Conservation (phyloP, 441 rosid genomes). For the Breynia disticha region DNA sequence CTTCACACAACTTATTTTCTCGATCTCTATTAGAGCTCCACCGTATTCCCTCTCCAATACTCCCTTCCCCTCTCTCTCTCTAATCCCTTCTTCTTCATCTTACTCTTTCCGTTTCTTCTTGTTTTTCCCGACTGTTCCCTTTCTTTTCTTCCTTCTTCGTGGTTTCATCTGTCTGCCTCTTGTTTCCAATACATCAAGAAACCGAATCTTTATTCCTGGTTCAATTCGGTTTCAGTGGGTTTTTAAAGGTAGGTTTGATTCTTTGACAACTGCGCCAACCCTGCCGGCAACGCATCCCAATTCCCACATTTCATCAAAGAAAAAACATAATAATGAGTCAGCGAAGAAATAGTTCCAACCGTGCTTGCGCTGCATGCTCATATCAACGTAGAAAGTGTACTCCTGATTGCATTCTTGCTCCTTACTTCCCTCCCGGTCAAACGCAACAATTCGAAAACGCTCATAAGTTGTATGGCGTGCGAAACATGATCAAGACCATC, state of each 20-base stretch:
- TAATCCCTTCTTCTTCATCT: too few species aligned
- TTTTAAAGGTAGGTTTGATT: too few species aligned
- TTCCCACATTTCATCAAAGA: slow-evolving; percentile 23
- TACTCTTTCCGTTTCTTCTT: too few species aligned
- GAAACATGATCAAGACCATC: slow-evolving; percentile 81
- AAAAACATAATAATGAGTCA: slow-evolving; percentile 18
- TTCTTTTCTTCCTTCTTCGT: too few species aligned
- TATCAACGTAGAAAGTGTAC: slow-evolving; percentile 91
- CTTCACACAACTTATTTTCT: too few species aligned
- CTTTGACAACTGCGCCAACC: slow-evolving; percentile 30
- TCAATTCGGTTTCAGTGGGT: too few species aligned
- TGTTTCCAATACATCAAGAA: slow-evolving; percentile 15
- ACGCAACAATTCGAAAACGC: slow-evolving; percentile 82
- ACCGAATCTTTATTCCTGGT: too few species aligned
- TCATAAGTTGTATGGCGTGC: slow-evolving; percentile 84
- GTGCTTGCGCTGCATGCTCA: slow-evolving; percentile 96
- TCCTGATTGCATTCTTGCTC: slow-evolving; percentile 89
- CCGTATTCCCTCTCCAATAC: too few species aligned
- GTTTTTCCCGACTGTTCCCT: too few species aligned
- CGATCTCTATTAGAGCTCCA: too few species aligned
- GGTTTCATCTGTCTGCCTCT: too few species aligned
- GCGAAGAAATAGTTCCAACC: slow-evolving; percentile 31
- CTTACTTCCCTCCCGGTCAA: slow-evolving; percentile 80
- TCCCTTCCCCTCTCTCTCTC: too few species aligned
- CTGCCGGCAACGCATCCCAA: slow-evolving; percentile 61